A percentile compares a stretch with the other conserved stretches of the same genome.
Evolutionary conservation across 1,284 basidiomycete species (phyloP).

Genomic region (Xanthoconium separans): DNA sequence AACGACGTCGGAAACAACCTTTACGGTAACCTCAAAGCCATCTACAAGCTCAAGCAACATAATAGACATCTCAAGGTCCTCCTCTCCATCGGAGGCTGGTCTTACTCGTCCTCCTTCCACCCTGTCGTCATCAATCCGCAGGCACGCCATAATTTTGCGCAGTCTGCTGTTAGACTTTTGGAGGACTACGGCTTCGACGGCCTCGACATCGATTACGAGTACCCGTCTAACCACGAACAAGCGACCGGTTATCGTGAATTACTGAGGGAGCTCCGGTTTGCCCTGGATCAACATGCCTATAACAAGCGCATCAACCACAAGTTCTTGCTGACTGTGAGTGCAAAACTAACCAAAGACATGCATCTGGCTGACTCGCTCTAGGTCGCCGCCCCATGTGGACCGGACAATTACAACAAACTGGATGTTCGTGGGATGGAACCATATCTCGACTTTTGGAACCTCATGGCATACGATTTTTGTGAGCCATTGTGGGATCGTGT

Average conservation of each 20-base stretch:
- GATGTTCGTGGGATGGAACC: conserved; percentile 83
- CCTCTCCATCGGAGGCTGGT: conserved; percentile 90
- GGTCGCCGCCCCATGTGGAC: conserved; percentile 94
- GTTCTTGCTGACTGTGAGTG: conserved; percentile 73
- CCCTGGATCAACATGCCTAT: conserved; percentile 64
- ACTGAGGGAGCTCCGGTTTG: conserved; percentile 66
- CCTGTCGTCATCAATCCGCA: conserved; percentile 66
- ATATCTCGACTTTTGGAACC: conserved; percentile 92
- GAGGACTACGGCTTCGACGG: conserved; percentile 81
- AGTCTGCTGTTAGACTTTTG: conserved; percentile 73
- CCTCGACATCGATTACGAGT: conserved; percentile 84
- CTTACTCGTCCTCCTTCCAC: conserved; percentile 80
- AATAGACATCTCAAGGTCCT: conserved; percentile 85
- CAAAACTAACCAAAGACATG: background rate
- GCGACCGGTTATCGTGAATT: conserved; percentile 73
- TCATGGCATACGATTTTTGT: conserved; percentile 92
- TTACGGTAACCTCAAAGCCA: conserved; percentile 93
- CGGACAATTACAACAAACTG: conserved; percentile 79
- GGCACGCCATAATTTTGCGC: conserved; percentile 74
- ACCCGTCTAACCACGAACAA: conserved; percentile 69
- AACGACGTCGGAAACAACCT: conserved; percentile 82
- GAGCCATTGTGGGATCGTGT: conserved; percentile 27
- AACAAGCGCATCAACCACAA: conserved; percentile 58
- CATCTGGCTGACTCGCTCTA: conserved; percentile 31
- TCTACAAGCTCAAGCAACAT: conserved; percentile 86